A percentile compares a stretch with the other conserved stretches of the same genome.
Conservation (phyloP, 495 filamentous ascomycete genomes). For the Recurvomyces mirabilis region DNA sequence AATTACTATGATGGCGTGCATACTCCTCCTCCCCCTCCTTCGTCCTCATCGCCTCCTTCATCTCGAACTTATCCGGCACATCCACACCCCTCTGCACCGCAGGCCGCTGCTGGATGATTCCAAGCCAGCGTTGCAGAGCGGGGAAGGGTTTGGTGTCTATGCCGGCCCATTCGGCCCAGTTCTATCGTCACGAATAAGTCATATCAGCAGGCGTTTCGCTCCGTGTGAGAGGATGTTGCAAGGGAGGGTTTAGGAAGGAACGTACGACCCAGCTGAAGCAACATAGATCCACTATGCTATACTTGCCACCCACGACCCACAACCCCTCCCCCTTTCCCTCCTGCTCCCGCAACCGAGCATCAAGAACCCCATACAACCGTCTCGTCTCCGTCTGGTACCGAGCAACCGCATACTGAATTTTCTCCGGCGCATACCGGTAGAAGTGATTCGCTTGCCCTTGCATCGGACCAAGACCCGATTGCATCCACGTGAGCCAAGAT, state of each 20-base stretch:
- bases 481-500: conserved; percentile 39
- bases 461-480: conserved; percentile 73
- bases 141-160: conserved; percentile 17
- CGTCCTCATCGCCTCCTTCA: conserved; percentile 22
- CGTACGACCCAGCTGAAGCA: conserved; percentile 22
- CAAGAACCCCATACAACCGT: conserved; percentile 64
- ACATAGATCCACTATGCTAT: conserved; percentile 17
- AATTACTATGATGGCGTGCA: conserved; percentile 17
- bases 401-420: conserved; percentile 65
- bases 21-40: conserved; percentile 22
- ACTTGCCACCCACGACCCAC: conserved; percentile 20
- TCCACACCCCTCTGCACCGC: conserved; percentile 16
- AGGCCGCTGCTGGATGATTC: conserved; percentile 10
- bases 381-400: conserved; percentile 66
- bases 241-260: too few species aligned
- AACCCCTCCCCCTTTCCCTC: not conserved
- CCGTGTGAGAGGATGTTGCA: too few species aligned
- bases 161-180: conserved; percentile 23
- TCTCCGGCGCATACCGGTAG: conserved; percentile 67
- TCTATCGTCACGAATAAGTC: too few species aligned
- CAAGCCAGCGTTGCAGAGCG: conserved; percentile 16
- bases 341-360: conserved; percentile 27
- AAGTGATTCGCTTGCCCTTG: conserved; percentile 76
- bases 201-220: too few species aligned
- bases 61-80: conserved; percentile 20